Evolutionary conservation across 371 early-diverging fungal species (phyloP).

Genomic region (Circinella minor): DNA sequence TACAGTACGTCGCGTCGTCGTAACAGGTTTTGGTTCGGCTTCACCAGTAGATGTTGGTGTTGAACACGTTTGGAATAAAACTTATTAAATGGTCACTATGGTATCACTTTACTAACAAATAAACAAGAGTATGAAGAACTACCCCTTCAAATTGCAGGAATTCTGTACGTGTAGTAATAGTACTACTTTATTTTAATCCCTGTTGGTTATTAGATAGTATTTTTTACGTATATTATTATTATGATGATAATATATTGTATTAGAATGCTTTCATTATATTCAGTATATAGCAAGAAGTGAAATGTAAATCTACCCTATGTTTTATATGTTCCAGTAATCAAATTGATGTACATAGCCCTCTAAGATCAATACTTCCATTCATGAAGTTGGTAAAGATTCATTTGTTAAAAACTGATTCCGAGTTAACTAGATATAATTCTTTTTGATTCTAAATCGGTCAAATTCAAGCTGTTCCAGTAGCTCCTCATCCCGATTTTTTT

Average conservation of each 20-base stretch:
- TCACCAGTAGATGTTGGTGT: conserved; percentile 89
- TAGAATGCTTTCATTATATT: too few relatives aligned
- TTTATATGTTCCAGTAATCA: too few relatives aligned
- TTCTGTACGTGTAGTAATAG: conserved; percentile 74
- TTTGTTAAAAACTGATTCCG: too few relatives aligned
- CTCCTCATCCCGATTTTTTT: background rate
- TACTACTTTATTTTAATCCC: conserved; percentile 23
- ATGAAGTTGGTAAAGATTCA: too few relatives aligned
- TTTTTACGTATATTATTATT: background rate
- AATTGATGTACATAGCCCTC: too few relatives aligned
- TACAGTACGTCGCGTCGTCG: conserved; percentile 80
- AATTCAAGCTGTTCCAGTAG: too few relatives aligned
- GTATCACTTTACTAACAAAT: conserved; percentile 71
- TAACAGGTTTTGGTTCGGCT: conserved; percentile 93
- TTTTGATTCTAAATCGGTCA: too few relatives aligned
- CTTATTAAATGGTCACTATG: conserved; percentile 77
- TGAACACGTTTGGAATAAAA: conserved; percentile 70
- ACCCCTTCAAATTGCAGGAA: conserved; percentile 81
- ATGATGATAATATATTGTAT: too few relatives aligned
- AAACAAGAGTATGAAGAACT: conserved; percentile 59
- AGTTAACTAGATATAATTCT: too few relatives aligned
- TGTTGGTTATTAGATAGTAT: conserved; percentile 57
- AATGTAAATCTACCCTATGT: too few relatives aligned
- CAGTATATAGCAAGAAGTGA: too few relatives aligned
- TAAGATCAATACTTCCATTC: too few relatives aligned